Percentiles rank a stretch among this genome's conserved stretches.
Evolutionary conservation across 129 eudicot genomes (phyloP).

Genomic region (Apium graveolens): DNA sequence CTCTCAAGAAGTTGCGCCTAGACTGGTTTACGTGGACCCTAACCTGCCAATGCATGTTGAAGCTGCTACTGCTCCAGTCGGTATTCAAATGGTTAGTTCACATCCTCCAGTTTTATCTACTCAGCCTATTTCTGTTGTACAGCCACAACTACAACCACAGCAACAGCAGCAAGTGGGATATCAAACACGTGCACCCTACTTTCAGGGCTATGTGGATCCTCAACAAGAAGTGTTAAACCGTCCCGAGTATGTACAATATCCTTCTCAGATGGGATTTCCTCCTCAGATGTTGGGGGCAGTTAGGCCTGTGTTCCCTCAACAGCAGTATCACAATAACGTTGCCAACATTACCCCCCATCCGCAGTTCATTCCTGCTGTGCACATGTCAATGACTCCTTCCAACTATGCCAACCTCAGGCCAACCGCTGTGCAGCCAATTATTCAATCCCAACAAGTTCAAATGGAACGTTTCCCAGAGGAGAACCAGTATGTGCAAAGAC

Average conservation of each 20-base stretch:
- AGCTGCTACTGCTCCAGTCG: constrained; percentile 21
- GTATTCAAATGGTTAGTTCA: constrained; percentile 28
- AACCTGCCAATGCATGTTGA: constrained; percentile 18
- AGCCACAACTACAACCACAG: constrained; percentile 22
- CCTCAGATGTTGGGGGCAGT: constrained; percentile 41
- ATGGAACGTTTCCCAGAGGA: constrained; percentile 41
- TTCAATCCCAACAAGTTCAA: constrained; percentile 50
- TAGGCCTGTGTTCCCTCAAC: constrained; percentile 49
- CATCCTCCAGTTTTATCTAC: constrained; percentile 25
- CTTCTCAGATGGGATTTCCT: constrained; percentile 58
- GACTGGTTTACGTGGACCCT: constrained; percentile 4
- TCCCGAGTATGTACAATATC: constrained; percentile 47
- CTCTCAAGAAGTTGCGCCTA: constrained; percentile 3
- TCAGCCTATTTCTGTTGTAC: constrained; percentile 28
- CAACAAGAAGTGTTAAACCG: constrained; percentile 48
- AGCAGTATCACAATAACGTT: constrained; percentile 37
- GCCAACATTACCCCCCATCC: constrained; percentile 36
- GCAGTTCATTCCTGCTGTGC: constrained; percentile 48
- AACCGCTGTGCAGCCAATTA: constrained; percentile 21
- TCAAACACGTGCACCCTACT: constrained; percentile 37
- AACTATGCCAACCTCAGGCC: constrained; percentile 48
- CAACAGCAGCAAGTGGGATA: constrained; percentile 31
- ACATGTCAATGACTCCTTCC: constrained; percentile 52
- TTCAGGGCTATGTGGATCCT: constrained; percentile 52
- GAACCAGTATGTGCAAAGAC: constrained; percentile 26